Percentiles rank a stretch among this genome's conserved stretches.
These are phyloP conservation scores for Lithospermum erythrorhizon DNA, from an alignment of 257 asterid species.

Conservation along the genomic window DNA sequence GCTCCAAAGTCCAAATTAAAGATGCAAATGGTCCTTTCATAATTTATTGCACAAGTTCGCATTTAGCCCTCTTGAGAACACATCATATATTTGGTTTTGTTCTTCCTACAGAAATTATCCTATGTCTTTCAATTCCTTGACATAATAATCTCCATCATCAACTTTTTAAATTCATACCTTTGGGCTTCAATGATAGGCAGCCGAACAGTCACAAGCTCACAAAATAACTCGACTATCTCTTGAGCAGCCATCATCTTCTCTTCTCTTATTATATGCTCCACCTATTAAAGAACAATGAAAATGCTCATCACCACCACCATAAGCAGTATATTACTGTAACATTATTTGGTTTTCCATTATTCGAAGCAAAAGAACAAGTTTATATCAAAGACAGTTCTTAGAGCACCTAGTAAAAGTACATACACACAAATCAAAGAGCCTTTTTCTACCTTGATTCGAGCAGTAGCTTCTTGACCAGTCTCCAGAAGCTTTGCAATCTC, in stretches of 20 bases:
- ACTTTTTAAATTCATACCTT: conserved; percentile 25
- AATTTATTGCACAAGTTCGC: no score
- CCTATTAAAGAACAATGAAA: conserved; percentile 27
- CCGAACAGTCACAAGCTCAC: conserved; percentile 71
- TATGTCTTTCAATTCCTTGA: not conserved
- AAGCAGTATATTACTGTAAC: not conserved
- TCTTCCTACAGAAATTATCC: not conserved
- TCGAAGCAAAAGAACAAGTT: no score
- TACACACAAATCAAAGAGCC: no score
- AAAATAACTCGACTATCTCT: conserved; percentile 82
- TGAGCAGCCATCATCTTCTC: conserved; percentile 98
- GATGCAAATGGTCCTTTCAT: no score
- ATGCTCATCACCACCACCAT: conserved; percentile 3
- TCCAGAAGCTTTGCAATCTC: conserved; percentile 91
- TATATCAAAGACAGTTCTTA: no score
- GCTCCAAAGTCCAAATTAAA: no score
- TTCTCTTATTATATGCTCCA: conserved; percentile 85
- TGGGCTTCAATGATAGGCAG: conserved; percentile 79
- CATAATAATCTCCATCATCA: not conserved
- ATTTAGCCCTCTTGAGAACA: no score
- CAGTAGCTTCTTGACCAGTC: conserved; percentile 99
- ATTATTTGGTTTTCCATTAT: no score
- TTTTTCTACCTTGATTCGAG: conserved; percentile 66
- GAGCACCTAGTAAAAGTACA: no score
- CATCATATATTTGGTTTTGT: no score